These are phyloP conservation scores for Macaranga tanarius DNA, from an alignment of 441 rosid genomes.

Conservation along the genomic window DNA sequence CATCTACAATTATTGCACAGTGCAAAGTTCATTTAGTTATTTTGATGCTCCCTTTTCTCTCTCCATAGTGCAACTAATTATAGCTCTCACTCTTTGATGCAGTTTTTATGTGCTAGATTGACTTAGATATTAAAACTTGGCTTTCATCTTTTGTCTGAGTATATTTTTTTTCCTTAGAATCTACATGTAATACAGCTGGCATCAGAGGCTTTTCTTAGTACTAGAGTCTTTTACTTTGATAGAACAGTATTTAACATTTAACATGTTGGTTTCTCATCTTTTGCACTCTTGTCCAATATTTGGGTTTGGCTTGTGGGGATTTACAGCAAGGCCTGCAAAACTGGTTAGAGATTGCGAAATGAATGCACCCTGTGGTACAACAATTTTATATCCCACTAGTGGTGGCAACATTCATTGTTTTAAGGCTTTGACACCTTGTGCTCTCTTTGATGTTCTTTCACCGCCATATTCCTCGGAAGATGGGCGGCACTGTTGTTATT, in stretches of 20 bases:
- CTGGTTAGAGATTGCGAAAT: conserved; percentile 43
- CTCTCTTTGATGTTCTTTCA: conserved; percentile 44
- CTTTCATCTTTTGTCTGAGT: background rate
- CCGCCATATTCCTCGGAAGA: conserved; percentile 44
- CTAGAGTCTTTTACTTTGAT: background rate
- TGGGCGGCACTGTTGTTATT: conserved; percentile 48
- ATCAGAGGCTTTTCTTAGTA: background rate
- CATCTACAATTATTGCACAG: background rate
- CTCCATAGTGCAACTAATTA: no score
- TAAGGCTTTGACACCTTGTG: conserved; percentile 46
- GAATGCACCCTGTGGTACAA: conserved; percentile 41
- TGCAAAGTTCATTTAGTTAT: background rate
- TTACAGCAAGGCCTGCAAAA: conserved; percentile 47
- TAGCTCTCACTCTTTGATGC: background rate
- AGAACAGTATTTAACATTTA: background rate
- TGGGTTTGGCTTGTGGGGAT: conserved; percentile 18
- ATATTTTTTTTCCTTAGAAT: no score
- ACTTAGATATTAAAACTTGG: background rate
- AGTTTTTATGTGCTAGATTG: background rate
- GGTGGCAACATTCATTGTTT: conserved; percentile 53
- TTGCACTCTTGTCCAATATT: background rate
- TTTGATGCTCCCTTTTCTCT: background rate
- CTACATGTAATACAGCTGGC: no score
- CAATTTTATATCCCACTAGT: conserved; percentile 41
- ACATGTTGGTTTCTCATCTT: background rate